Conservation (phyloP, 139 green algal species). For the Chlorella ohadii region DNA sequence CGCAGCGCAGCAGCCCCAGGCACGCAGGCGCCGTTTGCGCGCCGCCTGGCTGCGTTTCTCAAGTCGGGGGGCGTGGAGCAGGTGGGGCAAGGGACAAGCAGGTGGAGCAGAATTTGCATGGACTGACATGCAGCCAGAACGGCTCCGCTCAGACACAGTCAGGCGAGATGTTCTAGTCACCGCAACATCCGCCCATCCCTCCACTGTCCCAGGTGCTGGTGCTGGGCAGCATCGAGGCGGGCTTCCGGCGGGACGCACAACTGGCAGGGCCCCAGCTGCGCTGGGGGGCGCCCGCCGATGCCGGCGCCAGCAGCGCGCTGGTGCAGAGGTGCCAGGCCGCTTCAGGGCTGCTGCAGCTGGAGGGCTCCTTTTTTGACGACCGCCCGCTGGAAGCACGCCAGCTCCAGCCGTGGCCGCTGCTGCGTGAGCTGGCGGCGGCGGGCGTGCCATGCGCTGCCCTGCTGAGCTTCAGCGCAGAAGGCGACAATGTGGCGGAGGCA, state of each 20-base stretch:
- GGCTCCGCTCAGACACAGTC: no score
- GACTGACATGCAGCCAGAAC: background rate
- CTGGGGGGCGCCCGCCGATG: slow-evolving; percentile 14
- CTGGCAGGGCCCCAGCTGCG: slow-evolving; percentile 56
- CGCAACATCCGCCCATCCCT: background rate
- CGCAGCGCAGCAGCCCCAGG: slow-evolving; percentile 61
- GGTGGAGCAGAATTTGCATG: background rate
- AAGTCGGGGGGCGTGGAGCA: slow-evolving; percentile 27
- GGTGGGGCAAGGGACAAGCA: background rate
- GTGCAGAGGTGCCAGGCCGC: background rate
- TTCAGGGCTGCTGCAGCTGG: slow-evolving; percentile 39
- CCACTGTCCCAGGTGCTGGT: slow-evolving; percentile 45
- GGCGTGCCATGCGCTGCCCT: slow-evolving; percentile 40
- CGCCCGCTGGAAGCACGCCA: slow-evolving; percentile 39
- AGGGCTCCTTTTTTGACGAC: slow-evolving; percentile 42
- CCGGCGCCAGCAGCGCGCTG: background rate
- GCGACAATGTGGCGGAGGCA: slow-evolving; percentile 68
- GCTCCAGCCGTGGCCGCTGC: slow-evolving; percentile 69
- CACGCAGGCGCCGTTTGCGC: slow-evolving; percentile 56
- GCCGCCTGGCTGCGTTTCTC: slow-evolving; percentile 59
- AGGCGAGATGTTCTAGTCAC: no score
- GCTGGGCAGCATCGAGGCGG: slow-evolving; percentile 66
- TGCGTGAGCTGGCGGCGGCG: slow-evolving; percentile 26
- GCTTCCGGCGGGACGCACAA: slow-evolving; percentile 58
- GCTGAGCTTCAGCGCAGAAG: slow-evolving; percentile 62